These are phyloP conservation scores for Talaromyces thailandensis DNA, from an alignment of 495 filamentous ascomycete genomes.

Conservation along the genomic window DNA sequence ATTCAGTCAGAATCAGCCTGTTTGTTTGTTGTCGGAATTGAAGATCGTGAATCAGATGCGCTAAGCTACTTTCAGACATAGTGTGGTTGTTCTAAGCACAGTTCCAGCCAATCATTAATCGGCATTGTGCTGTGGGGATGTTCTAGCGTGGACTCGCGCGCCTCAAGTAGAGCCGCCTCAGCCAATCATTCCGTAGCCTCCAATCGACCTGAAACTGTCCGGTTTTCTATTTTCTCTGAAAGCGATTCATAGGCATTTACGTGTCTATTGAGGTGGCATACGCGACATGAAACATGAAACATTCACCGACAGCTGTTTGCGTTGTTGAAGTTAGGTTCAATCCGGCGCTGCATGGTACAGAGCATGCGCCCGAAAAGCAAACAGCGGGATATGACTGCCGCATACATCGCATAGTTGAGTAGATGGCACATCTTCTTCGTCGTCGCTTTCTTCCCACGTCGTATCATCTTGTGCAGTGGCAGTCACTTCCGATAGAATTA, in stretches of 20 bases:
- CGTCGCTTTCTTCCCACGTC: slow-evolving; percentile 4
- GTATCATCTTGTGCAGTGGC: background rate
- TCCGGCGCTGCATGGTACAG: slow-evolving; percentile 6
- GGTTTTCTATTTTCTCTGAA: background rate
- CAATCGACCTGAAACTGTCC: slow-evolving; percentile 1
- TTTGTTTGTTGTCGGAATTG: background rate
- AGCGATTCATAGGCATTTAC: background rate
- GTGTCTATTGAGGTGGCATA: background rate
- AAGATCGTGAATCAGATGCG: background rate
- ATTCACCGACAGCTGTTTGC: background rate
- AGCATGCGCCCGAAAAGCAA: slow-evolving; percentile 2
- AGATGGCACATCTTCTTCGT: slow-evolving; percentile 1
- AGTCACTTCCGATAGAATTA: background rate
- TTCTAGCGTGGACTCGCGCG: background rate
- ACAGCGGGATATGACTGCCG: slow-evolving; percentile 1
- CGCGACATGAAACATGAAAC: background rate
- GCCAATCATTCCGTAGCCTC: background rate
- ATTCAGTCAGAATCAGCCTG: too few relatives aligned
- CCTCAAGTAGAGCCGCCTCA: background rate
- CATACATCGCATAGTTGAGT: background rate
- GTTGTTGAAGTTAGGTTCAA: too few relatives aligned
- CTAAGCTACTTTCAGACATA: background rate
- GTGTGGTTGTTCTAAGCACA: background rate
- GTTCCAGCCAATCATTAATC: background rate
- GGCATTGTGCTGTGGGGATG: background rate